Conservation (phyloP, 2,329 filamentous ascomycete genomes). For the Colletotrichum sp. region DNA sequence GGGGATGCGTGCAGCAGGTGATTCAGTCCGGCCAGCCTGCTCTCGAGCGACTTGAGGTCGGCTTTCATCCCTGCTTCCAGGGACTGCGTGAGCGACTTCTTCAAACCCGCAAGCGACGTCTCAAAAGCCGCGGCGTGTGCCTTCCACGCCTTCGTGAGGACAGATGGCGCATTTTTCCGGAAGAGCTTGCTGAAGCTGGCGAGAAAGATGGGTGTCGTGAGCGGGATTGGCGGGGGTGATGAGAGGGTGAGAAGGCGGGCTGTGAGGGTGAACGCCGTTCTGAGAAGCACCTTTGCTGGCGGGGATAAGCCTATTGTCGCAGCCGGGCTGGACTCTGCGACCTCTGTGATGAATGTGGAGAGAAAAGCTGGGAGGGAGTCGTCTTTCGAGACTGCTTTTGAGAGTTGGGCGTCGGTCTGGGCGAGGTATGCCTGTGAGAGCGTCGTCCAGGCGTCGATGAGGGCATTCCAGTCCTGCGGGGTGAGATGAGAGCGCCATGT, state of each 20-base stretch:
- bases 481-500: conserved; percentile 70
- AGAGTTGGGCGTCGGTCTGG: conserved; percentile 62
- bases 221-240: conserved; percentile 42
- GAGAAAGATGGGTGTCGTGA: conserved; percentile 72
- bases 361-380: conserved; percentile 68
- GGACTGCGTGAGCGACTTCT: conserved; percentile 64
- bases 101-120: conserved; percentile 61
- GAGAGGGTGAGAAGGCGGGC: conserved; percentile 56
- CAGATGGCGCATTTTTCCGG: conserved; percentile 63
- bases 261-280: conserved; percentile 67
- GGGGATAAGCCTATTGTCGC: conserved; percentile 37
- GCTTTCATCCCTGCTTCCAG: conserved; percentile 67
- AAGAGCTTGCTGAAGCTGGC: conserved; percentile 72
- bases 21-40: conserved; percentile 62
- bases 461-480: conserved; percentile 76
- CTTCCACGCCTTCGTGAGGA: conserved; percentile 57
- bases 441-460: conserved; percentile 77
- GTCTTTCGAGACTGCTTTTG: conserved; percentile 54
- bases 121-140: conserved; percentile 56
- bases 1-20: conserved; percentile 68
- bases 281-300: conserved; percentile 56
- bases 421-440: conserved; percentile 70
- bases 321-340: conserved; percentile 40
- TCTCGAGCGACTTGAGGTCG: conserved; percentile 60
- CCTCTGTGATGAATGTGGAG: conserved; percentile 67